These are phyloP conservation scores for Plasmodium relictum DNA, from an alignment of 169 alveolate species.

Conservation along the genomic window DNA sequence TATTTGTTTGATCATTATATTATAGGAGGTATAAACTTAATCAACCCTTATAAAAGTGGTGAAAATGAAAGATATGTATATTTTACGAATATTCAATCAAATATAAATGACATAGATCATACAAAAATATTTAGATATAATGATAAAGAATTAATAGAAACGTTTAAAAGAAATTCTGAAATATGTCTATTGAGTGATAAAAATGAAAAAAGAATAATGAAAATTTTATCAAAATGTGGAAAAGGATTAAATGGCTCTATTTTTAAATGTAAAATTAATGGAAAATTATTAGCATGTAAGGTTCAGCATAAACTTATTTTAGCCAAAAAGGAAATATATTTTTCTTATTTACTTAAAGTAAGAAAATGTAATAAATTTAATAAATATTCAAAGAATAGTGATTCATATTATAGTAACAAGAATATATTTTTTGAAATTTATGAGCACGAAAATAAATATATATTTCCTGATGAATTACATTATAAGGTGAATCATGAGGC, in stretches of 20 bases:
- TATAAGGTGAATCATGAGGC: conserved; percentile 9
- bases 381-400: conserved; percentile 18
- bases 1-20: conserved; percentile 49
- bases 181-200: conserved; percentile 26
- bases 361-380: conserved; percentile 19
- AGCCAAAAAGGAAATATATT: conserved; percentile 74
- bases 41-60: conserved; percentile 46
- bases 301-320: conserved; percentile 41
- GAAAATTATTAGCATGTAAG: conserved; percentile 53
- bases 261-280: conserved; percentile 40
- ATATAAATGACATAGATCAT: conserved; percentile 35
- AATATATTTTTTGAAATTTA: conserved; percentile 46
- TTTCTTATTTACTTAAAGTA: conserved; percentile 51
- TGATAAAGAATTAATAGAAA: conserved; percentile 12
- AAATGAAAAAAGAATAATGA: conserved; percentile 29
- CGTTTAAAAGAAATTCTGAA: conserved; percentile 24
- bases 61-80: conserved; percentile 31
- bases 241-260: conserved; percentile 69
- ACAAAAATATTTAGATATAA: conserved; percentile 58
- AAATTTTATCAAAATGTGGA: conserved; percentile 37
- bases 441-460: conserved; percentile 27
- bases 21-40: conserved; percentile 49
- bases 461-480: conserved; percentile 74
- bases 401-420: neutral
- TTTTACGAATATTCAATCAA: conserved; percentile 31